phyloP scores from a whole-genome alignment of 2,329 filamentous ascomycete genomes.

The Colletotrichum magnum region DNA sequence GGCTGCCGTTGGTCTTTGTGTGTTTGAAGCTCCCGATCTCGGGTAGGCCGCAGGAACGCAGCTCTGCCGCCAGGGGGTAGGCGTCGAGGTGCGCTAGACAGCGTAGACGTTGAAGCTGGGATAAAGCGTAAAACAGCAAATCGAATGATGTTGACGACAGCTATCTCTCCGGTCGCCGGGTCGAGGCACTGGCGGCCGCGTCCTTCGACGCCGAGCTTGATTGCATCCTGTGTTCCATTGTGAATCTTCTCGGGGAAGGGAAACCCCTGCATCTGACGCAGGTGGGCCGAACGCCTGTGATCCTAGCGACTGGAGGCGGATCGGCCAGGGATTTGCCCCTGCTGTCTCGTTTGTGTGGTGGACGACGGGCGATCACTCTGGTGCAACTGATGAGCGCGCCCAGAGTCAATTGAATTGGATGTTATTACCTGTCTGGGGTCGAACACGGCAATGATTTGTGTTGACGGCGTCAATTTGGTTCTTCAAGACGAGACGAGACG shows the following conservation, averaged over 20 bases:
- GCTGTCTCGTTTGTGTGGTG: constrained; percentile 15
- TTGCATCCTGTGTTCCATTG: constrained; percentile 6
- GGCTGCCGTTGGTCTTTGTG: background rate
- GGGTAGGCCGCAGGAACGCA: background rate
- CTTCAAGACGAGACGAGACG: constrained; percentile 4
- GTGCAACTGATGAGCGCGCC: constrained; percentile 18
- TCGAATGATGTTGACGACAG: constrained; percentile 22
- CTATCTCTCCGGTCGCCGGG: constrained; percentile 3
- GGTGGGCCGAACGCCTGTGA: constrained; percentile 14
- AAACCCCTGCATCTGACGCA: constrained; percentile 23
- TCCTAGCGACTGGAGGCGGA: constrained; percentile 35
- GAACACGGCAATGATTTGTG: constrained; percentile 4
- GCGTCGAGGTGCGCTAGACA: no score
- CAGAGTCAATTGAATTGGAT: constrained; percentile 3
- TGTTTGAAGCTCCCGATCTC: background rate
- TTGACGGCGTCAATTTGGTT: background rate
- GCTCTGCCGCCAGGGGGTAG: background rate
- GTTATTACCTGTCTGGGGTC: background rate
- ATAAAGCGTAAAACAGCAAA: constrained; percentile 1
- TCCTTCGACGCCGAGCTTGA: constrained; percentile 15
- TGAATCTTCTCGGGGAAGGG: constrained; percentile 18
- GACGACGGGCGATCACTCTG: constrained; percentile 20
- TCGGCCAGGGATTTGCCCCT: constrained; percentile 36
- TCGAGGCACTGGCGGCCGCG: constrained; percentile 8
- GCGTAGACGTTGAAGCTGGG: background rate